phyloP scores from a whole-genome alignment of 2,329 filamentous ascomycete genomes.

The Elsinoe perseae region DNA sequence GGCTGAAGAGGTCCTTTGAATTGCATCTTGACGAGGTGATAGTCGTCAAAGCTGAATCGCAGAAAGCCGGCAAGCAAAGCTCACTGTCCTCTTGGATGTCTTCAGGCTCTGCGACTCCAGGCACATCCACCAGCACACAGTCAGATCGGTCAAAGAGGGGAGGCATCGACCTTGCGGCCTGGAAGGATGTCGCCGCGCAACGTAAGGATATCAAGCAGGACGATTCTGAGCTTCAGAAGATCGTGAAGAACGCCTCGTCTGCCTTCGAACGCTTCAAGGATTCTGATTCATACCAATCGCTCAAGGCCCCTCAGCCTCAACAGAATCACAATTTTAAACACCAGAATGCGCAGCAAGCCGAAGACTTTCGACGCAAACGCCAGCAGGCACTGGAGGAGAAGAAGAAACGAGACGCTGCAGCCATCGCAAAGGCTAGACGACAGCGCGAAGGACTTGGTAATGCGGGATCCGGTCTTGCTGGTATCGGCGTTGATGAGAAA shows the following conservation, averaged over 20 bases:
- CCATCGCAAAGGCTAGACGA: constrained; percentile 61
- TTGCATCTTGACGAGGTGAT: constrained; percentile 36
- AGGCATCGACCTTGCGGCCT: constrained; percentile 31
- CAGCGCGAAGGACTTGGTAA: constrained; percentile 45
- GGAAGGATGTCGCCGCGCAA: constrained; percentile 28
- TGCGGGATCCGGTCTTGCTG: constrained; percentile 69
- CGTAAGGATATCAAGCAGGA: constrained; percentile 51
- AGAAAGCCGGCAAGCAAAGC: constrained; percentile 33
- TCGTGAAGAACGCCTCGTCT: constrained; percentile 23
- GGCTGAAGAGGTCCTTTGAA: constrained; percentile 60
- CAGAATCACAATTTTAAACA: constrained; percentile 20
- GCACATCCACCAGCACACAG: constrained; percentile 22
- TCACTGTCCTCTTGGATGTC: constrained; percentile 36
- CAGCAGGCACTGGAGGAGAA: constrained; percentile 68
- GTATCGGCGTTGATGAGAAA: constrained; percentile 66
- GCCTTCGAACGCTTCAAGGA: constrained; percentile 19
- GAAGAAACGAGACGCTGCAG: constrained; percentile 62
- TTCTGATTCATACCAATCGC: not conserved
- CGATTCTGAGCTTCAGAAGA: constrained; percentile 22
- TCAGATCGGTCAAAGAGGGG: constrained; percentile 21
- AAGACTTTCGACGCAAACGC: constrained; percentile 64
- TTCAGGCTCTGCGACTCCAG: constrained; percentile 23
- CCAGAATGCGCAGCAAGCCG: constrained; percentile 35
- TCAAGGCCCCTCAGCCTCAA: not conserved
- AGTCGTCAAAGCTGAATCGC: constrained; percentile 16